Evolutionary conservation across 345 rosid species (phyloP), one percentile per base, ranked within the genome.

Genomic region (Rhizophora apiculata): DNA sequence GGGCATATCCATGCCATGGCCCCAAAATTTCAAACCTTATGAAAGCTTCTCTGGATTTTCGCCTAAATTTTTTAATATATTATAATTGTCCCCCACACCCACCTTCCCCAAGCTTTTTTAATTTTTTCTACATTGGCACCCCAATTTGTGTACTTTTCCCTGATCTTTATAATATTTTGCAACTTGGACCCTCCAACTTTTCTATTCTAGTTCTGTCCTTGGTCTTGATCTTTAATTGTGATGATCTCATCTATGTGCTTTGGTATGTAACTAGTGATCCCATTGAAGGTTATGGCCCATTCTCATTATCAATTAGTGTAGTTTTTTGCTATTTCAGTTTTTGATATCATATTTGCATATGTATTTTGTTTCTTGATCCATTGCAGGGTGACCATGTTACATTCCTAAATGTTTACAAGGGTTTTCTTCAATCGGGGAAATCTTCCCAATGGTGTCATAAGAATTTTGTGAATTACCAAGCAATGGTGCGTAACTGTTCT

Each of bases 311-410:
- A 43, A 29, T 3, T n/a, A 31, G 11, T 7, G 10, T 20, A 51
- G 4, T 43, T 43, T 59, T 30, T 4, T 0, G 16, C 5, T 51
- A 2, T 22, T 26, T 63, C 31, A 24, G 9, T 27, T 49, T n/a
- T 11, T 59, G 27, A 49, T 27, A 61, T 48, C 37, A 11, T 37
- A 67, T 65, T 20, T 36, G 16, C 16, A 5, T 27, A 56, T 2
- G 20, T 11, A 27, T 52, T 62, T 32, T 52, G 26, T 60, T 49
- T 72, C 10, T 71, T 34, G 53, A 60, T 65, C 16, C 37, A 59
- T 69, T 83, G 75, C 88, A 94, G 98, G 98, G 98, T 26, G 98
- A 94, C 76, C 92, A 89, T 81, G 88, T 94, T 58, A 86, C 97
- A 21, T 94, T 89, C 82, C 79, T 94, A 43, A 94, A 94, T 78